Percentiles rank a stretch among this genome's conserved stretches.
Evolutionary conservation across 129 eudicot genomes (phyloP).

Genomic region (Tagetes erecta): DNA sequence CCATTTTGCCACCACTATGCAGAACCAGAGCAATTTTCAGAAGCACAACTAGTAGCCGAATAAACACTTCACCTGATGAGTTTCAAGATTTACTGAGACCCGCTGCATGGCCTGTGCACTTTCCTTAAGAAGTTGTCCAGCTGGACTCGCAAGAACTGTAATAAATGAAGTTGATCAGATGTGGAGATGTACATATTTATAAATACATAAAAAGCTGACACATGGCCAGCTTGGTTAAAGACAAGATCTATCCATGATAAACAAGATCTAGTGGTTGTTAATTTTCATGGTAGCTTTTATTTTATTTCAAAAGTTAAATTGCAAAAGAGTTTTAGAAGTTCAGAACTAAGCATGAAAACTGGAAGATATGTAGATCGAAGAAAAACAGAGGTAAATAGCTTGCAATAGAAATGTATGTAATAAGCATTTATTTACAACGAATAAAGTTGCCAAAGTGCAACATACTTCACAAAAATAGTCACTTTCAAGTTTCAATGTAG

Average conservation of each 20-base stretch:
- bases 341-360: slow-evolving; percentile 2
- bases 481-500: background rate
- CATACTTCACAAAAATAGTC: background rate
- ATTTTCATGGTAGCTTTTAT: background rate
- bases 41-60: background rate
- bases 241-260: background rate
- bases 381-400: background rate
- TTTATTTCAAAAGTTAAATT: background rate
- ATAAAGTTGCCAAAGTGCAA: background rate
- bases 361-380: background rate
- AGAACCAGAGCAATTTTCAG: background rate
- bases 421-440: slow-evolving; percentile 9
- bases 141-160: slow-evolving; percentile 53
- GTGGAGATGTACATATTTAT: slow-evolving; percentile 12
- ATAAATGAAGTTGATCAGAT: background rate
- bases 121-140: slow-evolving; percentile 70
- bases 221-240: background rate
- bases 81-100: slow-evolving; percentile 63
- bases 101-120: slow-evolving; percentile 59
- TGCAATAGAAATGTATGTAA: background rate
- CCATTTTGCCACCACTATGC: background rate
- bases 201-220: slow-evolving; percentile 12
- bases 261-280: background rate
- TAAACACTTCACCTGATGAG: slow-evolving; percentile 55
- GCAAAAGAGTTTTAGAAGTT: slow-evolving; percentile 1